Evolutionary conservation across 2,329 filamentous ascomycete genomes (phyloP).

Genomic region (Dendrostoma leiphaemia): DNA sequence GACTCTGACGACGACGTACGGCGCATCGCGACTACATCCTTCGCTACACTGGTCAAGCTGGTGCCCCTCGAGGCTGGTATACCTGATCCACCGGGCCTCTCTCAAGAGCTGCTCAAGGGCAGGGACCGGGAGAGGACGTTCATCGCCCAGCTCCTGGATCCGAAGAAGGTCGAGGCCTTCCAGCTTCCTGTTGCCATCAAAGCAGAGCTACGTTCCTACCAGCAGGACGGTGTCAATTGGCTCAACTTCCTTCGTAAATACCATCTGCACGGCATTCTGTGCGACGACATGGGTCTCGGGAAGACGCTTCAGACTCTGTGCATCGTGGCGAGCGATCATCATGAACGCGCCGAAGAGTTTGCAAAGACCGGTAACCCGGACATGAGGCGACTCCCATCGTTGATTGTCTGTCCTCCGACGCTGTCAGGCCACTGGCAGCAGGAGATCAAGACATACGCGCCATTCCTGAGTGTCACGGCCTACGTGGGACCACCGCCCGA

Average conservation of each 20-base stretch:
- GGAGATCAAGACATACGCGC: conserved; percentile 92
- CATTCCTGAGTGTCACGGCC: conserved; percentile 84
- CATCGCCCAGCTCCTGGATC: conserved; percentile 92
- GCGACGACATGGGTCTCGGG: conserved; percentile 97
- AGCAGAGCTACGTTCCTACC: conserved; percentile 91
- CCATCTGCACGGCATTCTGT: conserved; percentile 95
- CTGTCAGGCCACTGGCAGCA: conserved; percentile 98
- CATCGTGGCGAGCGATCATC: conserved; percentile 96
- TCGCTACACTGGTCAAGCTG: conserved; percentile 94
- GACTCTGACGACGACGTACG: conserved; percentile 96
- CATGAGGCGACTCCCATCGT: conserved; percentile 75
- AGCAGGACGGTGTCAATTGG: conserved; percentile 99
- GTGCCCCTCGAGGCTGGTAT: conserved; percentile 97
- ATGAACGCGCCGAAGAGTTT: conserved; percentile 87
- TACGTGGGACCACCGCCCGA: conserved; percentile 89
- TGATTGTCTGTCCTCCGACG: conserved; percentile 95
- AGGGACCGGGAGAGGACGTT: conserved; percentile 94
- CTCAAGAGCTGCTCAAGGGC: conserved; percentile 81
- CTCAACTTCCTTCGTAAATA: conserved; percentile 97
- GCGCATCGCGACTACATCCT: conserved; percentile 91
- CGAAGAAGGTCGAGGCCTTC: conserved; percentile 94
- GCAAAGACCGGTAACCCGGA: conserved; percentile 78
- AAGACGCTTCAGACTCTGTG: conserved; percentile 97
- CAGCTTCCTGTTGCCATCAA: conserved; percentile 95
- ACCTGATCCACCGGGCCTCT: conserved; percentile 90